A percentile compares a stretch with the other conserved stretches of the same genome.
Evolutionary conservation across 2,329 filamentous ascomycete species (phyloP).

Genomic region (Aspergillus sp.): DNA sequence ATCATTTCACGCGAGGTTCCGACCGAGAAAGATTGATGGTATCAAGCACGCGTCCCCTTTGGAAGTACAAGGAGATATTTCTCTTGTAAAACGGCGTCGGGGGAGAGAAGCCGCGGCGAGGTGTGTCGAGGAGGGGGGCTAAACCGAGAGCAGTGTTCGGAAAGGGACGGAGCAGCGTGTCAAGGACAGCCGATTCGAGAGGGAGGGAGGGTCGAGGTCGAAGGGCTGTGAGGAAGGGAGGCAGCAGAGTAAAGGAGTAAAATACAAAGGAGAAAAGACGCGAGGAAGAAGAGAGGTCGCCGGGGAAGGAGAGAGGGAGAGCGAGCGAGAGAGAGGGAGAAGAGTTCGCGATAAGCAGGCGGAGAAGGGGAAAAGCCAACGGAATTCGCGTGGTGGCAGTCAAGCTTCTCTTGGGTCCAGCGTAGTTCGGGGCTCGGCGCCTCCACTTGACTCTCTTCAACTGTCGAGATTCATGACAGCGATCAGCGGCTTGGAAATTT

Average conservation of each 20-base stretch:
- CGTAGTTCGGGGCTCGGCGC: conserved; percentile 20
- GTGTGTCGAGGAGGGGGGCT: not conserved
- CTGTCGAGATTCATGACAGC: not conserved
- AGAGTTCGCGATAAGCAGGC: conserved; percentile 29
- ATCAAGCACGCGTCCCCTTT: not conserved
- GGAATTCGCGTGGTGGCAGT: conserved; percentile 28
- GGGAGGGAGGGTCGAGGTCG: conserved; percentile 77
- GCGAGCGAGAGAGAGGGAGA: conserved; percentile 17
- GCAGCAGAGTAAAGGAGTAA: conserved; percentile 8
- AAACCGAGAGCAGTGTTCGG: not conserved
- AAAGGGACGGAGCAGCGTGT: conserved; percentile 3
- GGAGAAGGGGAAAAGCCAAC: conserved; percentile 23
- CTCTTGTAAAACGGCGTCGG: not conserved
- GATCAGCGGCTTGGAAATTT: not conserved
- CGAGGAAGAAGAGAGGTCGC: conserved; percentile 35
- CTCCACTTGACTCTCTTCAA: conserved; percentile 11
- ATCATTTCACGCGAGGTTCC: conserved; percentile 18
- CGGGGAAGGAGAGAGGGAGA: conserved; percentile 66
- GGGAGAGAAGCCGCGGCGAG: not conserved
- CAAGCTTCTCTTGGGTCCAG: conserved; percentile 35
- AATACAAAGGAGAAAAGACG: conserved; percentile 5
- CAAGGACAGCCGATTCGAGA: conserved; percentile 58
- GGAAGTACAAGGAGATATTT: not conserved
- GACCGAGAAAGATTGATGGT: not conserved
- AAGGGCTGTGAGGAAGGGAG: conserved; percentile 58